Base-by-base conservation (phyloP, 2,329 filamentous ascomycete genomes). In the Arachnopeziza araneosa region DNA sequence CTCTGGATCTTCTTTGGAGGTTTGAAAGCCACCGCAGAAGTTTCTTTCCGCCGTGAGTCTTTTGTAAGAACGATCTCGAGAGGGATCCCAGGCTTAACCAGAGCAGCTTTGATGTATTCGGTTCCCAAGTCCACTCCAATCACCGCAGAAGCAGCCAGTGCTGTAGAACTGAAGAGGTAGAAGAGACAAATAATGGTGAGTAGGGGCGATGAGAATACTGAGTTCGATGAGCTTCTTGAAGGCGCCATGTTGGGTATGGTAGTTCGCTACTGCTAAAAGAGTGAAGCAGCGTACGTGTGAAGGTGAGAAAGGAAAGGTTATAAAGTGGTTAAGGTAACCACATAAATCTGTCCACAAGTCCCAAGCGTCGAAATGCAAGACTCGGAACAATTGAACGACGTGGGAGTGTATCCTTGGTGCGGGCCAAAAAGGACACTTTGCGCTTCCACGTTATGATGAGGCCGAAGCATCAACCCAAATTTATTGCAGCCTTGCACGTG, bases 51-150 rank as follows among this genome's bases (percentile, higher is more conserved):
- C 75, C 96, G 90, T 30, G 95, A 97, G 77, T 99, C 95, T 75
- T 98, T 99, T 30, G 93, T 97, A 59, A 97, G 83, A 74, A 99
- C 93, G 66, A 99, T 98, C 68, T 99, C 95, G 73, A 99, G 90
- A 12, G 95, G 95, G 56, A 96, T 93, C 63, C 95, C 95, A 1
- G 95, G 95, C 78, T 98, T 98, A 63, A 99, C 93, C 50, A 99
- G 84, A 17, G 90, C 87, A 26, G 93, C 93, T 79, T 98, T 99
- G 78, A 99, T 90, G 78, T 96, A 97, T 75, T 96, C 91, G 59
- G 95, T 97, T 67, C 95, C 95, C 58, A 99, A 82, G 76, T 99
- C 95, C 70, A 99, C 84, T 64, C 95, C 95, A 23, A 99, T 80
- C 21, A 98, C 93, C 57, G 91, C 91, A 9, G 91, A 73, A 61